Evolutionary conservation across 495 filamentous ascomycete species (phyloP).

Genomic region (Penicillium nucicola): DNA sequence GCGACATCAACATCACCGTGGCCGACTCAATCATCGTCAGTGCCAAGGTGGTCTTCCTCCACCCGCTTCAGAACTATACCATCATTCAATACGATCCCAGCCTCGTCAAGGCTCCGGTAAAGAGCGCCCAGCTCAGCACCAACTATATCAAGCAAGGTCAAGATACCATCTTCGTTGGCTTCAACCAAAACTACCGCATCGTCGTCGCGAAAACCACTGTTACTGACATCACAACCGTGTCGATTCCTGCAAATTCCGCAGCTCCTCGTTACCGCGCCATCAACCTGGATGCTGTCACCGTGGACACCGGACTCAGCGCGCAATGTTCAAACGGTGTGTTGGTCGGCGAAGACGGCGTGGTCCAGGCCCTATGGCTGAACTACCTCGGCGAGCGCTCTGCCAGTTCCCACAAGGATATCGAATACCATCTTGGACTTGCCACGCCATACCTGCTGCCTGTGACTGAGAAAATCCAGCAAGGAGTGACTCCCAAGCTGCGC

Average conservation of each 20-base stretch:
- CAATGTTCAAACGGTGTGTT: slow-evolving; percentile 96
- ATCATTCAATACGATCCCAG: slow-evolving; percentile 93
- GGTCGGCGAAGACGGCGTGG: slow-evolving; percentile 82
- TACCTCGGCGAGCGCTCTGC: slow-evolving; percentile 87
- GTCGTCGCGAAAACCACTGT: slow-evolving; percentile 93
- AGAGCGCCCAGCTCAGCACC: slow-evolving; percentile 78
- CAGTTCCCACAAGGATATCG: slow-evolving; percentile 80
- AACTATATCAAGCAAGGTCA: slow-evolving; percentile 84
- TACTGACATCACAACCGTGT: slow-evolving; percentile 95
- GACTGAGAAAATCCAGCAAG: slow-evolving; percentile 76
- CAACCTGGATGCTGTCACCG: slow-evolving; percentile 95
- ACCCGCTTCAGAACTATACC: slow-evolving; percentile 97
- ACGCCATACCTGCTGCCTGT: slow-evolving; percentile 86
- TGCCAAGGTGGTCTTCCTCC: slow-evolving; percentile 92
- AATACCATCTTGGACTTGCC: slow-evolving; percentile 93
- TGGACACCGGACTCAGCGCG: slow-evolving; percentile 84
- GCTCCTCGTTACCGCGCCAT: slow-evolving; percentile 94
- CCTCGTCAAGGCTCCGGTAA: slow-evolving; percentile 87
- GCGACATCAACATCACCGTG: slow-evolving; percentile 91
- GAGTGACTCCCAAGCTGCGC: slow-evolving; percentile 71
- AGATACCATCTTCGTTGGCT: slow-evolving; percentile 92
- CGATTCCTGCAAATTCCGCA: slow-evolving; percentile 86
- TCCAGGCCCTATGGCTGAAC: slow-evolving; percentile 93
- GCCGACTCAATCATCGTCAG: slow-evolving; percentile 93
- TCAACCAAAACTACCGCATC: slow-evolving; percentile 91